Conservation (phyloP, 1,284 basidiomycete species). For the Pyrrhoderma noxium region DNA sequence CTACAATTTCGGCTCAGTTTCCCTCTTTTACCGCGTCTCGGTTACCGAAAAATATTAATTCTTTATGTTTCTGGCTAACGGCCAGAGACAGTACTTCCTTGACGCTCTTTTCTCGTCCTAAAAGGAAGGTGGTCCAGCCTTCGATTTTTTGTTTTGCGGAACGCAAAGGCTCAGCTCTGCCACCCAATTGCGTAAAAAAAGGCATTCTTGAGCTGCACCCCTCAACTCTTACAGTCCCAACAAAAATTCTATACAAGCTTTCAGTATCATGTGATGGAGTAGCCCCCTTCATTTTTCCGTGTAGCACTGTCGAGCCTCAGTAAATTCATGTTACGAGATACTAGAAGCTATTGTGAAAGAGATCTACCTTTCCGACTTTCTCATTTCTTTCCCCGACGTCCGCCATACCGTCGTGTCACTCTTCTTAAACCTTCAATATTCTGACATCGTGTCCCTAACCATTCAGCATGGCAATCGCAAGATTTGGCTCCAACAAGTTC, state of each 20-base stretch:
- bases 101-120: not conserved
- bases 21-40: not conserved
- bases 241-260: not conserved
- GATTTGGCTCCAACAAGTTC: conserved; percentile 53
- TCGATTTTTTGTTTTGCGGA: not conserved
- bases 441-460: conserved; percentile 13
- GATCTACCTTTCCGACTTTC: conserved; percentile 1
- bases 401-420: conserved; percentile 1
- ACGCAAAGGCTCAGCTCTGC: not conserved
- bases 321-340: not conserved
- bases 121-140: not conserved
- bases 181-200: not conserved
- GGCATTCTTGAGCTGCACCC: not conserved
- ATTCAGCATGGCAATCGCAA: conserved; percentile 71
- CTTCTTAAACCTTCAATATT: conserved; percentile 7
- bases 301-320: not conserved
- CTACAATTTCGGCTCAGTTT: not conserved
- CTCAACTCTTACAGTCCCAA: not conserved
- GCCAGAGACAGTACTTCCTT: not conserved
- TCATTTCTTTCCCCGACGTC: not conserved
- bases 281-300: not conserved
- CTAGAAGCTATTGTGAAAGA: not conserved
- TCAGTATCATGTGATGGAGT: not conserved
- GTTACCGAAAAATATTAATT: not conserved
- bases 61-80: conserved; percentile 6